Base-by-base conservation (phyloP, 2,329 filamentous ascomycete genomes). In the Diaporthe caulivora region DNA sequence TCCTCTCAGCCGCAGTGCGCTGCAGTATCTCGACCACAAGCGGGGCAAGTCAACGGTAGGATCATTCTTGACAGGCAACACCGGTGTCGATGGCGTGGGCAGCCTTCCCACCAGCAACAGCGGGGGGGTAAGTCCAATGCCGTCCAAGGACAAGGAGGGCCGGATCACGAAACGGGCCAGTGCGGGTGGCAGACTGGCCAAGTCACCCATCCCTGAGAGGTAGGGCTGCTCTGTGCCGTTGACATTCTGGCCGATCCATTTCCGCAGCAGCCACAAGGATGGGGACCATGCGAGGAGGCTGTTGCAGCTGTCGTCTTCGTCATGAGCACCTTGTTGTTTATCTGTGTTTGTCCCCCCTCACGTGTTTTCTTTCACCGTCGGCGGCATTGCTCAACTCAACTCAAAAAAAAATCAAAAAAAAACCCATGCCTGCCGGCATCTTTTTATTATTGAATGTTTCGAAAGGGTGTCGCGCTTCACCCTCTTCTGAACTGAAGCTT, bases 1-100 rank as follows among this genome's bases (percentile, higher is more conserved):
- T 77, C 95, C 95, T 1, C 88, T 99, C 15, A 95, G 94, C 74
- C 87, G 90, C 13, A 92, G 92, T 60, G 96, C 97, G 2, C 92
- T 94, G 79, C 83, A 93, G 44, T 99, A 98, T 79, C 86, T 98
- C 62, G 95, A 97, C 77, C 92, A 95, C 83, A 98, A 92, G 81
- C 86, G 88, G 74, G 84, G 87, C 71, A 85, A 88, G 77, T 77
- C 82, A 79, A 80, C 77, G 78, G 80, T 78, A 15, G 79, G 81
- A 29, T 78, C 79, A 10, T 77, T 78, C 34, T 73, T 68, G 34
- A 47, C 26, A 24, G 60, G 65, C 18, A 70, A 64, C 18, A 37
- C 29, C n/a, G 51, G 67, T 17, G 79, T 79, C 75, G 93, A 95
- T 80, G 89, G 87, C 11, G 81, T 93, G 1, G 87, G 89, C 1